A percentile compares a stretch with the other conserved stretches of the same genome.
phyloP scores from a whole-genome alignment of 495 filamentous ascomycete genomes.

The Terfezia boudieri region DNA sequence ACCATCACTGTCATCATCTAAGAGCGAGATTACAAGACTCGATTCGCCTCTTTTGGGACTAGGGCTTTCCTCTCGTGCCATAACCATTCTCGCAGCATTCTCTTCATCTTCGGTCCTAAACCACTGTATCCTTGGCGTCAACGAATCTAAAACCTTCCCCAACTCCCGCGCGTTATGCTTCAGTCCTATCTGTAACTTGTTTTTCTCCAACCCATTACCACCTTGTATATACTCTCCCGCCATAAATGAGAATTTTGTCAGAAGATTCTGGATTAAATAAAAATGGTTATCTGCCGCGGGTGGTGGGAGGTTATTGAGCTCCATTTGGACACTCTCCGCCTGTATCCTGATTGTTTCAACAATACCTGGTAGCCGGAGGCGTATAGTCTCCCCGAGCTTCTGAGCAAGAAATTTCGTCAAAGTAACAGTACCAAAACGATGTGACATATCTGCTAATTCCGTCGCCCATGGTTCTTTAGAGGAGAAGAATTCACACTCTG shows the following conservation, averaged over 20 bases:
- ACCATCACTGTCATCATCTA: too few species aligned
- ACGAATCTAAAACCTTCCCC: constrained; percentile 1
- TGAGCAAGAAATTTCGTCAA: constrained; percentile 21
- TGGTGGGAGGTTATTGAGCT: constrained; percentile 19
- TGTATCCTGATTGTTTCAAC: constrained; percentile 14
- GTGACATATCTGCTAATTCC: constrained; percentile 10
- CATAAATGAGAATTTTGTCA: constrained; percentile 5
- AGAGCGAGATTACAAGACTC: too few species aligned
- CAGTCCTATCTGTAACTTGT: constrained; percentile 16
- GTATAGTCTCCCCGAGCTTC: constrained; percentile 20
- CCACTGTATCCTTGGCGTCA: constrained; percentile 6
- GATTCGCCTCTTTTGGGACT: background rate
- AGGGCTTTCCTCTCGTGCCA: background rate
- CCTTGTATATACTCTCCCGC: constrained; percentile 9
- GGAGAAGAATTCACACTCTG: constrained; percentile 23
- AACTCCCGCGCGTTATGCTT: constrained; percentile 5
- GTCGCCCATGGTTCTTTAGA: constrained; percentile 21
- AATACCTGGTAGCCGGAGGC: constrained; percentile 20
- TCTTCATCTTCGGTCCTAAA: constrained; percentile 5
- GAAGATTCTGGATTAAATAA: constrained; percentile 9
- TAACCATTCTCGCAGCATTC: background rate
- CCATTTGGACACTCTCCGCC: constrained; percentile 10
- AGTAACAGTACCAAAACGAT: constrained; percentile 22
- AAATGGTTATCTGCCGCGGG: constrained; percentile 16
- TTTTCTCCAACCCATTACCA: constrained; percentile 5